Base-by-base conservation (phyloP, 2,329 filamentous ascomycete species). In the Cladorrhinum sp. region DNA sequence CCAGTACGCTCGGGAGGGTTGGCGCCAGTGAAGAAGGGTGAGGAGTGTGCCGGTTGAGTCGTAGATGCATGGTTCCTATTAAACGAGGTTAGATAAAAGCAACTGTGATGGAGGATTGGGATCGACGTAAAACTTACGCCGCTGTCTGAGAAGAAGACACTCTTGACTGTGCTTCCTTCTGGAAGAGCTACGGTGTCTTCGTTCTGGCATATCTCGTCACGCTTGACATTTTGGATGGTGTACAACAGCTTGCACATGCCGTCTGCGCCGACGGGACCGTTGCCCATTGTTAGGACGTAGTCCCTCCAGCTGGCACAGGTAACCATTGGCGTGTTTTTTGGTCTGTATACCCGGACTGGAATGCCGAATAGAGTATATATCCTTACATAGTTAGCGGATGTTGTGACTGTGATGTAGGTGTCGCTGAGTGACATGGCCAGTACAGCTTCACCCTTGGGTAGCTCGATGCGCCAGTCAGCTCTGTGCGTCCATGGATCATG, bases 401-500 rank as follows among this genome's bases (percentile, higher is more conserved):
- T 99, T 1, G 89, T 92, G 7, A 94, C 92, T 0, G 95, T 93
- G 63, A 98, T 83, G 70, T 96, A 98, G 0, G 91, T 93, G 50
- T 95, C 90, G 72, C 91, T 96, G 14, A 99, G 82, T 0, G 95
- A 94, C 78, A 99, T 92, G 62, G 94, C 91, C 67, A 87, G 87
- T 2, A 97, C 86, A 10, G 88, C 83, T 75, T 99, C 95, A n/a
- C 92, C 92, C 30, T 84, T 83, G 0, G 95, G 95, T n/a, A 99
- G 76, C 65, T 89, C 82, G 0, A 90, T 96, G 55, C 91, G 87
- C 92, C 94, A 98, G 75, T 99, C 95, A 20, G 86, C 85, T 56
- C 95, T 84, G 55, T 91, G 84, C 1, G 93, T 97, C 95, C 95
- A 99, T 1, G 91, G 96, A 77, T 99, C 94, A 72, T 99, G 95